These are phyloP conservation scores for Euryodendron excelsum DNA, from an alignment of 148 eudicot species.

Conservation along the genomic window DNA sequence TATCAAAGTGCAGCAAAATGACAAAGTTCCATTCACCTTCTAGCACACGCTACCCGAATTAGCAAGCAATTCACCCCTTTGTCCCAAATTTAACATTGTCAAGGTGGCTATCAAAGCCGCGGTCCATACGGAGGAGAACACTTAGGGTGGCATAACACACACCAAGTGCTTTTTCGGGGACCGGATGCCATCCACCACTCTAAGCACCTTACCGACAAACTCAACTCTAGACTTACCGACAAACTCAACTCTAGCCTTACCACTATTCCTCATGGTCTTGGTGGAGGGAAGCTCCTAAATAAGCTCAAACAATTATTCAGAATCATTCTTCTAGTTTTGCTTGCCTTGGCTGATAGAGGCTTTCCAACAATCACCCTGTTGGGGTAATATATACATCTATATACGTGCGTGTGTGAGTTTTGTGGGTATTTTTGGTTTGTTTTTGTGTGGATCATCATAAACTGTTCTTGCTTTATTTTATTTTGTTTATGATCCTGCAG, in stretches of 20 bases:
- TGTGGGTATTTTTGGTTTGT: not conserved
- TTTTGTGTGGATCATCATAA: not conserved
- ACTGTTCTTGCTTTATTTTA: not conserved
- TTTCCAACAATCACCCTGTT: not conserved
- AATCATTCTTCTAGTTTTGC: not conserved
- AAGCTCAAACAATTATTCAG: not conserved
- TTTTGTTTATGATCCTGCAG: slow-evolving; percentile 20
- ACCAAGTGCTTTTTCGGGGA: not conserved
- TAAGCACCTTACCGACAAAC: not conserved
- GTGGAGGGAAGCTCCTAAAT: not conserved
- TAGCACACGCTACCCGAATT: too few species aligned
- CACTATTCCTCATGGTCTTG: not conserved
- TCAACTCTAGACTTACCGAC: too few species aligned
- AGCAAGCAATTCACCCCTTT: not conserved
- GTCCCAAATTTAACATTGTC: not conserved
- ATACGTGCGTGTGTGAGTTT: too few species aligned
- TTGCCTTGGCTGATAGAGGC: not conserved
- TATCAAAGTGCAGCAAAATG: too few species aligned
- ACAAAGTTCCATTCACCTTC: too few species aligned
- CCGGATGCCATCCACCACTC: not conserved
- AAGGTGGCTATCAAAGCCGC: not conserved
- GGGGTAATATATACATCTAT: not conserved
- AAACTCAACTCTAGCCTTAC: too few species aligned
- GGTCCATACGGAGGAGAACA: not conserved
- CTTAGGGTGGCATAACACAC: not conserved